Percentiles rank a stretch among this genome's conserved stretches.
phyloP scores from a whole-genome alignment of 23 red algal species.

The Cyanidioschyzon merolae region DNA sequence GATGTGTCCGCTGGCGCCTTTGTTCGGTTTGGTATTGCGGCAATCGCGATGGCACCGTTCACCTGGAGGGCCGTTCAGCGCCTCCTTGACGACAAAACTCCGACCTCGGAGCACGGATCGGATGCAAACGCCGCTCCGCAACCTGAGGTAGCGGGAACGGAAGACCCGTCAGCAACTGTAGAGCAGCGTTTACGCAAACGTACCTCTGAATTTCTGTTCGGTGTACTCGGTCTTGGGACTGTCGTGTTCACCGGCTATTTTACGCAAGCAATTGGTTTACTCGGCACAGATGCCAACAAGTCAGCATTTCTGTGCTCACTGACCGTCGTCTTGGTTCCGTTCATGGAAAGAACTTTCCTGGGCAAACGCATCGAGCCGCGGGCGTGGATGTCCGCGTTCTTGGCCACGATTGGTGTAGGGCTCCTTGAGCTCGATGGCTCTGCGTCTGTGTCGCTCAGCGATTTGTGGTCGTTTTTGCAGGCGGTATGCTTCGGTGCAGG shows the following conservation, averaged over 20 bases:
- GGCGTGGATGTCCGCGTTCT: slow-evolving; percentile 25
- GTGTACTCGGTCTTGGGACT: slow-evolving; percentile 19
- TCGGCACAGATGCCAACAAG: slow-evolving; percentile 32
- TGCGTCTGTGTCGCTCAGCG: neutral
- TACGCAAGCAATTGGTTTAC: slow-evolving; percentile 42
- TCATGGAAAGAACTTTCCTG: slow-evolving; percentile 20
- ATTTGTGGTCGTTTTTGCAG: slow-evolving; percentile 48
- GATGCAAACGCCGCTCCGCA: neutral
- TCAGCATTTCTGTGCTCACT: slow-evolving; percentile 71
- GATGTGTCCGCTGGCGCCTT: slow-evolving; percentile 19
- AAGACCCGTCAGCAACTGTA: neutral
- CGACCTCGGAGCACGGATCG: neutral
- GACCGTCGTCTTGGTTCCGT: slow-evolving; percentile 53
- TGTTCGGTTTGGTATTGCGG: slow-evolving; percentile 41
- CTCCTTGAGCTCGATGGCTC: slow-evolving; percentile 36
- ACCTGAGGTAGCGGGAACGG: neutral
- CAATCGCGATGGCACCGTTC: slow-evolving; percentile 32
- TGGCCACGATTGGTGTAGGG: slow-evolving; percentile 42
- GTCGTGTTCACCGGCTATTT: slow-evolving; percentile 43
- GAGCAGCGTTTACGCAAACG: neutral
- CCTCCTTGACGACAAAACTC: neutral
- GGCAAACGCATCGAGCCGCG: neutral
- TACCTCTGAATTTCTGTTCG: neutral
- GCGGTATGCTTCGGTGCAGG: slow-evolving; percentile 45
- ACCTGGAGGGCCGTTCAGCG: slow-evolving; percentile 12